Percentiles rank a stretch among this genome's conserved stretches.
Conservation (phyloP, 306 rosid species). For the Morella rubra region DNA sequence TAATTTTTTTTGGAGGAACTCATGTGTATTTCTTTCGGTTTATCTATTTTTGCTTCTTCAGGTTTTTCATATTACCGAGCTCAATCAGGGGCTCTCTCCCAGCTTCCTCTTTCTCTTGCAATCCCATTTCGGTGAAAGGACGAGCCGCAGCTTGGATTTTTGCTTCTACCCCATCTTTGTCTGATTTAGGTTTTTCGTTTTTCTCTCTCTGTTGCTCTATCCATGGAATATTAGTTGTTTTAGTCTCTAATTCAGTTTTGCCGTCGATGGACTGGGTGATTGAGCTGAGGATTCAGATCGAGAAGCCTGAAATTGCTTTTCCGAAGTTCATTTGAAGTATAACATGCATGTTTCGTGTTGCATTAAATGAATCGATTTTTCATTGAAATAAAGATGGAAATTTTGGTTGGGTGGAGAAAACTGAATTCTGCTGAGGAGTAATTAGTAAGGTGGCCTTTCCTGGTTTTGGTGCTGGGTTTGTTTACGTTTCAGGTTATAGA, state of each 20-base stretch:
- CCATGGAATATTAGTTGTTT: not conserved
- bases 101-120: slow-evolving; percentile 30
- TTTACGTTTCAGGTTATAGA: slow-evolving; percentile 9
- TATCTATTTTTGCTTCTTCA: slow-evolving; percentile 21
- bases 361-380: slow-evolving; percentile 16
- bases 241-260: slow-evolving; percentile 4
- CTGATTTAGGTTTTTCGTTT: slow-evolving; percentile 41
- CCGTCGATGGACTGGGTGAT: slow-evolving; percentile 17
- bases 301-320: too few relatives aligned
- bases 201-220: not conserved
- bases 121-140: slow-evolving; percentile 25
- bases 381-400: not conserved
- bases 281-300: slow-evolving; percentile 13
- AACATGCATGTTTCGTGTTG: slow-evolving; percentile 31
- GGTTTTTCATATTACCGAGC: slow-evolving; percentile 39
- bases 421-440: slow-evolving; percentile 19
- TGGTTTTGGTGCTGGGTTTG: slow-evolving; percentile 17
- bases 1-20: not conserved
- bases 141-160: slow-evolving; percentile 24
- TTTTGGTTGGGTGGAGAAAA: slow-evolving; percentile 34
- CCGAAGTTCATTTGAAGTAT: slow-evolving; percentile 1
- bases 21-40: not conserved
- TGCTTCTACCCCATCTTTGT: slow-evolving; percentile 17
- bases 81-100: slow-evolving; percentile 30
- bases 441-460: slow-evolving; percentile 14